Base-by-base conservation (phyloP, 2,329 filamentous ascomycete genomes). In the Whalleya microplaca region DNA sequence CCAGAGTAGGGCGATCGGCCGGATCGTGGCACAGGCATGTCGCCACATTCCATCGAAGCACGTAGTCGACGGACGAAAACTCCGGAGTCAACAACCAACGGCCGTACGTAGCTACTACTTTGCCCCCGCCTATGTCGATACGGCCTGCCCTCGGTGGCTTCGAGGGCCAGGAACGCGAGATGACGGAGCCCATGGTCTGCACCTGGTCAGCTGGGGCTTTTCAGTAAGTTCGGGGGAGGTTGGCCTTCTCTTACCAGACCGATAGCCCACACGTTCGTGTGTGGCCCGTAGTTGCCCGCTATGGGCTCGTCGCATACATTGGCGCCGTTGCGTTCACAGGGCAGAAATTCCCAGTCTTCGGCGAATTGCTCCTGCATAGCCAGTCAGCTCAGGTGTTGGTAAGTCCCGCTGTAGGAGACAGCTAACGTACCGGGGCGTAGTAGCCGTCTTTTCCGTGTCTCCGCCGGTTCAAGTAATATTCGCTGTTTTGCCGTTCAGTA, bases 361-460 rank as follows among this genome's bases (percentile, higher is more conserved):
- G 7, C 29, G 23, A 60, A 62, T 56, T 60, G 57, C 20, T 62
- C 60, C 60, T 62, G 2, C 21, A 40, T 3, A 32, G 21, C 19
- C 4, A 9, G 40, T 37, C 37, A 14, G 8, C 12, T 58, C 40
- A 58, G 54, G 10, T 42, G 16, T 21, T 9, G 3, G 16, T 5
- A 9, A 9, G 5, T 23, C 42, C 42, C n/a, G 42, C 19, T 44
- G 12, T 44, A n/a, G 2, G 14, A 20, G 19, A 2, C 27, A 41
- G 12, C 27, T 16, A 48, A 54, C 60, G 5, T 56, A 67, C 66
- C 2, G 66, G 66, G 20, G 62, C 45, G 10, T 46, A 32, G 9
- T 46, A 56, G 16, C 45, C 41, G 6, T 2, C 1, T 40, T 69
- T 69, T 0, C 54, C 58, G 7, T 1, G 3, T 1, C 1, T 0